These are phyloP conservation scores for Globisporangium heterothallicum DNA, from an alignment of 352 stramenopile genomes.

Conservation along the genomic window DNA sequence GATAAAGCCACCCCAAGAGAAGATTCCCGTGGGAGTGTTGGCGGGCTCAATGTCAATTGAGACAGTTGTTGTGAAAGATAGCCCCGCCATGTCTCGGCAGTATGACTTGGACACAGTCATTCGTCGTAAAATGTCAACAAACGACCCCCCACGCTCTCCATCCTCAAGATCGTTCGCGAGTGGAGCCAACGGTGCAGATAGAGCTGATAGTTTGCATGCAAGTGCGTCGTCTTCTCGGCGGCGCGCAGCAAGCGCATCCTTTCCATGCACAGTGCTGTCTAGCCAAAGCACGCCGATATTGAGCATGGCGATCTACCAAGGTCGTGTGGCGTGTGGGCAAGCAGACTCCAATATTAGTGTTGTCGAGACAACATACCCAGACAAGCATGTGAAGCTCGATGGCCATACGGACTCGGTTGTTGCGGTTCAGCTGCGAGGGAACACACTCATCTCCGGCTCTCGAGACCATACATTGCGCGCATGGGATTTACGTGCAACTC, in stretches of 20 bases:
- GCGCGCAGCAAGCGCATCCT: conserved; percentile 9
- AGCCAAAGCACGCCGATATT: conserved; percentile 36
- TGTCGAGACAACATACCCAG: conserved; percentile 26
- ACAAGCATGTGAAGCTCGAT: conserved; percentile 39
- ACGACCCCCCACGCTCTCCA: conserved; percentile 21
- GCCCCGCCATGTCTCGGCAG: conserved; percentile 35
- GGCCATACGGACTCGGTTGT: conserved; percentile 55
- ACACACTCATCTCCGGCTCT: conserved; percentile 61
- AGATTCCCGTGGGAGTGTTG: conserved; percentile 3
- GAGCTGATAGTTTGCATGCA: not conserved
- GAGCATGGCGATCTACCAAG: conserved; percentile 41
- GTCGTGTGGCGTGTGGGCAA: conserved; percentile 47
- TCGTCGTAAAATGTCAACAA: conserved; percentile 66
- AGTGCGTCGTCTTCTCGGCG: not conserved
- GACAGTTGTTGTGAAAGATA: conserved; percentile 18
- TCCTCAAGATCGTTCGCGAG: conserved; percentile 3
- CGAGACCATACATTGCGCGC: conserved; percentile 64
- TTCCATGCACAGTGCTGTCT: conserved; percentile 10
- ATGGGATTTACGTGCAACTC: conserved; percentile 63
- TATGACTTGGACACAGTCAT: conserved; percentile 81
- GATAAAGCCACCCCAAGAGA: conserved; percentile 26
- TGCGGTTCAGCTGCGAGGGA: conserved; percentile 49
- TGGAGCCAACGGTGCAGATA: not conserved
- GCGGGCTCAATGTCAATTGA: not conserved
- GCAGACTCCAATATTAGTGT: conserved; percentile 34